Percentiles rank a stretch among this genome's conserved stretches.
phyloP scores from a whole-genome alignment of 495 filamentous ascomycete species.

The Bryoglossum gracile region DNA sequence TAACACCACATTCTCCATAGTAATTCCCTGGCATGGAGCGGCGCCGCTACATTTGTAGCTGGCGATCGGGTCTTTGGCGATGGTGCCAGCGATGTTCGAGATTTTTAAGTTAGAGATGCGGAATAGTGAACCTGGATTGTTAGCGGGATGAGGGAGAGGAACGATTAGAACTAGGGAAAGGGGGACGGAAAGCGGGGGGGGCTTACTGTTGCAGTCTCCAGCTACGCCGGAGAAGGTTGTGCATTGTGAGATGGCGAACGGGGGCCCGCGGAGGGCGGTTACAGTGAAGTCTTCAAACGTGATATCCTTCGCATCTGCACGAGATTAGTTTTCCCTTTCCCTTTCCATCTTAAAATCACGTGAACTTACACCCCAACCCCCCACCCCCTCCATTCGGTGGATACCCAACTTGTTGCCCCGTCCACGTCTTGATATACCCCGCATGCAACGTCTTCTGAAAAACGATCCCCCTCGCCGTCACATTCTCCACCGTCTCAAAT shows the following conservation, averaged over 20 bases:
- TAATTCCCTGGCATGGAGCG: conserved; percentile 30
- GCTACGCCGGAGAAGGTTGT: conserved; percentile 32
- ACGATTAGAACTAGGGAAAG: neutral
- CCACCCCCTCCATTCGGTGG: conserved; percentile 43
- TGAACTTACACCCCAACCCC: conserved; percentile 35
- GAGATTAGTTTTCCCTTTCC: too few relatives aligned
- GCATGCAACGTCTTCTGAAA: conserved; percentile 35
- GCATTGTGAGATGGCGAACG: conserved; percentile 35
- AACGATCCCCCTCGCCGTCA: conserved; percentile 29
- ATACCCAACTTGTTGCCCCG: conserved; percentile 36
- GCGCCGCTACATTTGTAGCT: conserved; percentile 34
- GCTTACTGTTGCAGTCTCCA: conserved; percentile 31
- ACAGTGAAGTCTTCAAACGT: conserved; percentile 24
- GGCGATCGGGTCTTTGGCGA: conserved; percentile 22
- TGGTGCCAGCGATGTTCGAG: conserved; percentile 26
- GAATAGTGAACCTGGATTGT: conserved; percentile 31
- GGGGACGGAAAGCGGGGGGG: neutral
- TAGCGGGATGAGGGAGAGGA: too few relatives aligned
- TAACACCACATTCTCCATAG: conserved; percentile 20
- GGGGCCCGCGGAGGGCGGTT: conserved; percentile 24
- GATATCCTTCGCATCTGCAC: conserved; percentile 24
- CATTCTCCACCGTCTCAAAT: conserved; percentile 35
- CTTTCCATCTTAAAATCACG: too few relatives aligned
- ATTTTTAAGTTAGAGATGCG: conserved; percentile 29
- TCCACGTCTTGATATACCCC: conserved; percentile 40